A percentile compares a stretch with the other conserved stretches of the same genome.
phyloP scores from a whole-genome alignment of 768 basidiomycete genomes.

The Mycena maculata region DNA sequence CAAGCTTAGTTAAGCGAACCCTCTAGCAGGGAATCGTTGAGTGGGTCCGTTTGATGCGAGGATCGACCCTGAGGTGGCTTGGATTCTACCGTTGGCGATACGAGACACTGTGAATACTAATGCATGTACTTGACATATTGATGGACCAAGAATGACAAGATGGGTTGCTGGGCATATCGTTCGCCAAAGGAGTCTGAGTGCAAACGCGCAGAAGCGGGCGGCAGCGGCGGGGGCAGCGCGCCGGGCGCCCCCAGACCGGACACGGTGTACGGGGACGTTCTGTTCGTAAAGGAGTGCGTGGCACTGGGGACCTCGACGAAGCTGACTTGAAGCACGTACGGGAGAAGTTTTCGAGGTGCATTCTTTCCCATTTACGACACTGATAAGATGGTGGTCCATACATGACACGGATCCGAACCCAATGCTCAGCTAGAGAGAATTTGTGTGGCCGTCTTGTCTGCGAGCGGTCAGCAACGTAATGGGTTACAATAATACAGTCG shows the following conservation, averaged over 20 bases:
- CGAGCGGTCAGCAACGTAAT: not conserved
- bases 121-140: conserved; percentile 10
- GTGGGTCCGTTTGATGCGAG: not conserved
- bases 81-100: conserved; percentile 6
- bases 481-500: too few relatives aligned
- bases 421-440: conserved; percentile 9
- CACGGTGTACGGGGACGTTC: conserved; percentile 26
- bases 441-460: not conserved
- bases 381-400: conserved; percentile 28
- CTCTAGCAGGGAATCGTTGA: conserved; percentile 3
- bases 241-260: not conserved
- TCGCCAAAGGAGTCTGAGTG: not conserved
- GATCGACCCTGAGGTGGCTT: too few relatives aligned
- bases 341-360: conserved; percentile 23
- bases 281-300: conserved; percentile 25
- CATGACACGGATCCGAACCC: conserved; percentile 24
- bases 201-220: conserved; percentile 12
- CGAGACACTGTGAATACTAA: conserved; percentile 15
- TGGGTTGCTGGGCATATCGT: conserved; percentile 22
- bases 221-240: conserved; percentile 8
- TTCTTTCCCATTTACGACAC: not conserved
- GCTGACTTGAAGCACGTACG: conserved; percentile 24
- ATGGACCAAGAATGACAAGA: conserved; percentile 23
- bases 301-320: conserved; percentile 19
- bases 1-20: conserved; percentile 21